These are phyloP conservation scores for Collybiopsis luxurians DNA, from an alignment of 768 basidiomycete genomes.

Conservation along the genomic window DNA sequence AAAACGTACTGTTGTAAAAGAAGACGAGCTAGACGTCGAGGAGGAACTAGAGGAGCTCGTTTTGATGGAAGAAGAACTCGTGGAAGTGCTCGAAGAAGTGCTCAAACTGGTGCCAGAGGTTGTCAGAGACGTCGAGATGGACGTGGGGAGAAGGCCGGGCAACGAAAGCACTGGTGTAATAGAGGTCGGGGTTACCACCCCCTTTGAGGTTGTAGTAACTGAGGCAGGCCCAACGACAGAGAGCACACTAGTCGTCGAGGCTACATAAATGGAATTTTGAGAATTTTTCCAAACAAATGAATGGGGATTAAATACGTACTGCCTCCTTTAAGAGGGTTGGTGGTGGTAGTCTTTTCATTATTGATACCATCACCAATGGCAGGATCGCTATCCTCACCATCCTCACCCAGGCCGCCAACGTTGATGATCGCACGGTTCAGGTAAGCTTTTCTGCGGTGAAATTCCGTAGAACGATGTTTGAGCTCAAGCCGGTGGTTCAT, in stretches of 20 bases:
- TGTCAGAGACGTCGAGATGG: neutral
- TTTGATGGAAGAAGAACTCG: neutral
- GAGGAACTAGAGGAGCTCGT: neutral
- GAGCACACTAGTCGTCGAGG: neutral
- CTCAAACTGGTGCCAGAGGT: neutral
- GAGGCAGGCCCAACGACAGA: neutral
- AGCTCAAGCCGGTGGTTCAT: conserved; percentile 4
- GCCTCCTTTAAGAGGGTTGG: neutral
- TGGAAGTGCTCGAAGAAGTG: neutral
- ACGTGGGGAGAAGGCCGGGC: neutral
- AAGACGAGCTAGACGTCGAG: neutral
- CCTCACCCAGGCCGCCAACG: neutral
- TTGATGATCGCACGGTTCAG: neutral
- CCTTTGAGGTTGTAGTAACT: neutral
- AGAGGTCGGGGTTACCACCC: neutral
- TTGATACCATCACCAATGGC: neutral
- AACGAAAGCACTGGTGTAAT: neutral
- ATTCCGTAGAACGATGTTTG: neutral
- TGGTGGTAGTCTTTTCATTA: neutral
- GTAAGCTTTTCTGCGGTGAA: conserved; percentile 1
- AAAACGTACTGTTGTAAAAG: neutral
- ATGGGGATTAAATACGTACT: neutral
- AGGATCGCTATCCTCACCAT: too few species aligned
- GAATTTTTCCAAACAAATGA: neutral
- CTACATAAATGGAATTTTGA: neutral